Conservation (phyloP, 2,329 filamentous ascomycete species). For the Nectriaceae sp. region DNA sequence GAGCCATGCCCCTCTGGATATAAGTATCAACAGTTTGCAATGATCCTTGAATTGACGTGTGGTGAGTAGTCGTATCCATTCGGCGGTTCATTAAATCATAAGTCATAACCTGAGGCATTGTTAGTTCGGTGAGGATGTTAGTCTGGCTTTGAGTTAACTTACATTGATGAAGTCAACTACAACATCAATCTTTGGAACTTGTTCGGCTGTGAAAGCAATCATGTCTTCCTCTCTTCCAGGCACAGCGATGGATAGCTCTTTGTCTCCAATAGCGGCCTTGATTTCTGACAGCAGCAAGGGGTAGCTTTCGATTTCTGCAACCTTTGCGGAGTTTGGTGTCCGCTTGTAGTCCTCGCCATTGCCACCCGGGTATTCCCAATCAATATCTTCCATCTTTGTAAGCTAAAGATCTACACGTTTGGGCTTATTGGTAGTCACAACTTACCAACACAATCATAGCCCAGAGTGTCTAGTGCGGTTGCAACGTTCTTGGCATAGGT, state of each 20-base stretch:
- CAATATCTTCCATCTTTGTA: constrained; percentile 50
- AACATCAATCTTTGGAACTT: constrained; percentile 59
- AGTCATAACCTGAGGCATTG: constrained; percentile 54
- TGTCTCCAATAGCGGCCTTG: constrained; percentile 58
- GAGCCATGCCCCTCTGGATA: constrained; percentile 54
- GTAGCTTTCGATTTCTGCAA: constrained; percentile 61
- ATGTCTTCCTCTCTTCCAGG: constrained; percentile 65
- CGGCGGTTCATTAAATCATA: constrained; percentile 76
- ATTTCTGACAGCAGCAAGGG: constrained; percentile 62
- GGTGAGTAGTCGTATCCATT: constrained; percentile 65
- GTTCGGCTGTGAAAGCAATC: constrained; percentile 63
- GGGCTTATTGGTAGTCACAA: neutral
- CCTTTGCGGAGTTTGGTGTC: constrained; percentile 59
- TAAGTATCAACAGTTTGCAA: constrained; percentile 60
- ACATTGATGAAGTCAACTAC: constrained; percentile 66
- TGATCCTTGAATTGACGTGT: constrained; percentile 59
- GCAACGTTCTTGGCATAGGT: constrained; percentile 61
- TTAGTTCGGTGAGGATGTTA: neutral
- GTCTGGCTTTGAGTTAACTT: neutral
- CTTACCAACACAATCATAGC: constrained; percentile 62
- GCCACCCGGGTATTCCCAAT: constrained; percentile 66
- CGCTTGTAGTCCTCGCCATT: constrained; percentile 71
- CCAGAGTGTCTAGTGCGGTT: constrained; percentile 52
- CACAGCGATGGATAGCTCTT: constrained; percentile 67
- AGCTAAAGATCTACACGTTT: neutral